Conservation (phyloP, 352 stramenopile species). For the Phytopythium ostracodes region DNA sequence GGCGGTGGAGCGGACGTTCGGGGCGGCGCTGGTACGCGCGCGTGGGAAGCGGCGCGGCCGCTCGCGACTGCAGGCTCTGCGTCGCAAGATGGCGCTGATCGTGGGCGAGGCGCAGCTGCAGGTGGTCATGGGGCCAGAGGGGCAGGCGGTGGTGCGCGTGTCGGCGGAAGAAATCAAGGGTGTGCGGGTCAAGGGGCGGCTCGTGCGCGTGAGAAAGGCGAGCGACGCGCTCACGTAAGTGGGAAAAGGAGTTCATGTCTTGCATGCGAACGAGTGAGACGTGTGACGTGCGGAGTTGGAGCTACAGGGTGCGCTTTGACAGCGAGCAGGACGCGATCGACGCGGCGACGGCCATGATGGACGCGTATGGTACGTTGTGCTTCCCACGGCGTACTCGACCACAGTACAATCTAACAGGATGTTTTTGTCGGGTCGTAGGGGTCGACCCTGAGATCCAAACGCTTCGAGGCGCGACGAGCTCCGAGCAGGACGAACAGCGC, state of each 20-base stretch:
- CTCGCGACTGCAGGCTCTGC: background rate
- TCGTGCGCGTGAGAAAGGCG: background rate
- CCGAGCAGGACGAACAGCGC: background rate
- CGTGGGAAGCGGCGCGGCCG: background rate
- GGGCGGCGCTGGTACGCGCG: background rate
- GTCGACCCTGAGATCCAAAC: background rate
- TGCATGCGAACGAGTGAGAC: background rate
- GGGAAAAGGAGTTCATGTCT: background rate
- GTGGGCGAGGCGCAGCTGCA: background rate
- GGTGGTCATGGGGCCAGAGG: background rate
- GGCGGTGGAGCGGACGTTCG: background rate
- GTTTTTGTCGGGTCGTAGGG: background rate
- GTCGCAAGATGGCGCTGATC: background rate
- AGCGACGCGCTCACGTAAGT: background rate
- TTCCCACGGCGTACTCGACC: background rate
- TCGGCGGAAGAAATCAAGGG: background rate
- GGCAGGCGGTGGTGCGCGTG: background rate
- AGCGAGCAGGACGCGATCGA: conserved; percentile 3
- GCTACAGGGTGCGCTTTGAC: background rate
- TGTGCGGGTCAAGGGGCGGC: conserved; percentile 2
- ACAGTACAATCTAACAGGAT: background rate
- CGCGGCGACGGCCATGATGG: conserved; percentile 2
- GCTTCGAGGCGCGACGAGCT: background rate
- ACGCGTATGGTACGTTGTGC: background rate
- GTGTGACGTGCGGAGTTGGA: background rate